phyloP scores from a whole-genome alignment of 768 basidiomycete genomes.

The Rhodosporidiobolus sp. region DNA sequence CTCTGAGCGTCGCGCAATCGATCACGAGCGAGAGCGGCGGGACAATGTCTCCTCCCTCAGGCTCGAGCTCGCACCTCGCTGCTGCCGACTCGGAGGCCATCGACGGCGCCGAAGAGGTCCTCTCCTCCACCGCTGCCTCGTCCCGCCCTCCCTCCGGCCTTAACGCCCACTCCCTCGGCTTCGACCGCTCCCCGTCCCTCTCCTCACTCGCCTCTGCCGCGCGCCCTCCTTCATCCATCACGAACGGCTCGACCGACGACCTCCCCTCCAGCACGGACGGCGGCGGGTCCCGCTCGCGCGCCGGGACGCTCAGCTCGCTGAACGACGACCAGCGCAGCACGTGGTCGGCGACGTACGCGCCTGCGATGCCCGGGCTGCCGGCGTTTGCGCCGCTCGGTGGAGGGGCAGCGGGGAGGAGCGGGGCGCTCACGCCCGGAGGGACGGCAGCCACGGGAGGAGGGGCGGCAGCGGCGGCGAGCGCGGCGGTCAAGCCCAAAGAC shows the following conservation, averaged over 20 bases:
- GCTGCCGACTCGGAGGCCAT: neutral
- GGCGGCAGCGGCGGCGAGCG: neutral
- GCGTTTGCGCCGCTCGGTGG: neutral
- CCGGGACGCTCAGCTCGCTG: constrained; percentile 20
- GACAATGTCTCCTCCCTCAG: too few relatives aligned
- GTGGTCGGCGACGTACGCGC: neutral
- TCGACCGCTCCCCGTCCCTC: constrained; percentile 4
- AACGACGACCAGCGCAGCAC: neutral
- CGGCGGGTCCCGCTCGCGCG: constrained; percentile 5
- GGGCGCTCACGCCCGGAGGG: neutral
- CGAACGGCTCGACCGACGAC: constrained; percentile 18
- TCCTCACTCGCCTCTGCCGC: neutral
- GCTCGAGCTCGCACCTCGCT: neutral
- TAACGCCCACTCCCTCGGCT: neutral
- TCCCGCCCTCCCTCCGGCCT: too few relatives aligned
- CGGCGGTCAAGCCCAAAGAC: constrained; percentile 58
- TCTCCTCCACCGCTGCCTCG: constrained; percentile 4
- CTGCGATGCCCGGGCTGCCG: neutral
- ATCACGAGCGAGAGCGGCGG: neutral
- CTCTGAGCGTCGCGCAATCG: neutral
- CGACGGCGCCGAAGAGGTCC: constrained; percentile 15
- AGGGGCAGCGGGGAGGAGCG: neutral
- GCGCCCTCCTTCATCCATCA: neutral
- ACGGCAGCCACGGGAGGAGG: too few relatives aligned
- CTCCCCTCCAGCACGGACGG: neutral